Percentiles rank a stretch among this genome's conserved stretches.
phyloP scores from a whole-genome alignment of 2,329 filamentous ascomycete species.

The Albifimbria verrucaria region DNA sequence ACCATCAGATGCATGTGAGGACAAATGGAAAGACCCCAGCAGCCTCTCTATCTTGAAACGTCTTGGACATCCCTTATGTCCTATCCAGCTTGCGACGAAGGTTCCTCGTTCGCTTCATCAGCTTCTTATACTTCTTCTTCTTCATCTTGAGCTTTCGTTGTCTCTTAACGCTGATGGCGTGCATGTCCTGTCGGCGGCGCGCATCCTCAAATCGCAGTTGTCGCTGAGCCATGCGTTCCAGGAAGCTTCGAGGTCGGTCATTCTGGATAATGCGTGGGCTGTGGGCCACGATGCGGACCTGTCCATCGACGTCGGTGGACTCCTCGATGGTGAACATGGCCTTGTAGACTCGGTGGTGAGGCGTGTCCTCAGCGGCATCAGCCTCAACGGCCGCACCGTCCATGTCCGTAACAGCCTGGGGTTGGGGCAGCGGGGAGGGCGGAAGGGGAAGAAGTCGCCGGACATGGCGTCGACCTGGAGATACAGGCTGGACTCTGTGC shows the following conservation, averaged over 20 bases:
- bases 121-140: constrained; percentile 99
- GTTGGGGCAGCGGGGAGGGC: constrained; percentile 75
- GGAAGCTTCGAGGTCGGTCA: constrained; percentile 52
- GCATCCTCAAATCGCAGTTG: constrained; percentile 58
- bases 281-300: constrained; percentile 59
- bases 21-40: constrained; percentile 15
- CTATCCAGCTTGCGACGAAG: constrained; percentile 80
- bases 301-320: constrained; percentile 56
- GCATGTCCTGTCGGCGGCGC: constrained; percentile 57
- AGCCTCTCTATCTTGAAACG: constrained; percentile 7
- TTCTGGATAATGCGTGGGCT: constrained; percentile 56
- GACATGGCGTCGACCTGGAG: constrained; percentile 67
- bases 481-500: constrained; percentile 55
- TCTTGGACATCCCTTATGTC: constrained; percentile 37
- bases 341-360: constrained; percentile 57
- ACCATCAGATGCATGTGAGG: constrained; percentile 19
- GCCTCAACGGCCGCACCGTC: constrained; percentile 26
- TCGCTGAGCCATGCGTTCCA: constrained; percentile 67
- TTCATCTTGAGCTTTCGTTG: constrained; percentile 98
- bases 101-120: constrained; percentile 89
- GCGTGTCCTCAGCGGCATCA: constrained; percentile 30
- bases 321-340: constrained; percentile 66
- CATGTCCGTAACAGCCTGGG: constrained; percentile 44
- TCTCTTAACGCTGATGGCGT: constrained; percentile 85
- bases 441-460: constrained; percentile 74